Base-by-base conservation (phyloP, 73 alveolate species). In the Diophrys sp. region DNA sequence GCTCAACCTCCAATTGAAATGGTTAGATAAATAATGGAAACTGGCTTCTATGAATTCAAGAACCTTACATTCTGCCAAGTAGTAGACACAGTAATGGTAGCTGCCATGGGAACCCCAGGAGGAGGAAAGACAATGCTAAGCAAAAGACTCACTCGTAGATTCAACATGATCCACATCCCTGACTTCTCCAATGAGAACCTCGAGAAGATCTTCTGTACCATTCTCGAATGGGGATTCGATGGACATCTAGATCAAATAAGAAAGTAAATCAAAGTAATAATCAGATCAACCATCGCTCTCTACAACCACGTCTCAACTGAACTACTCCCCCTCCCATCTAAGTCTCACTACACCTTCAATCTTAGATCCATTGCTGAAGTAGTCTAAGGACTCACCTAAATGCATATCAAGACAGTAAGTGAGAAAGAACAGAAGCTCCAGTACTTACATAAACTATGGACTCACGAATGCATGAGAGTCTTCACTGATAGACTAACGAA, bases 1-100 rank as follows among this genome's bases (percentile, higher is more conserved):
- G 99, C 99, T 26, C 93, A 95, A 78, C 99, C 99, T 29, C 99
- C 99, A 1, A 90, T 96, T 0, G 99, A 96, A 92, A 74, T 96
- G 85, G 82, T 96, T 14, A 91, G 99, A 75, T 93, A 93, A 79
- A 83, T 90, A 85, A 91, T 96, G 81, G 99, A 96, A 67, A 84
- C 84, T 74, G 99, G 98, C 33, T 94, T 95, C 94, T 95, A 93
- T 81, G 98, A 96, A 80, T 81, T 97, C 74, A 92, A 81, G 89
- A 92, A 75, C 62, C 74, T 89, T 66, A 95, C 88, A 72, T 88
- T 96, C 81, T 90, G 87, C 79, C 90, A 91, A 53, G 89, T 96
- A 14, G 97, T 95, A 71, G 96, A 95, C 83, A 80, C 94, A 8
- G 80, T 84, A 0, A 83, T 93, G 53, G 71, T 95, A 32, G 97